Base-by-base conservation (phyloP, 495 filamentous ascomycete genomes). In the Trichoderma erinaceum region DNA sequence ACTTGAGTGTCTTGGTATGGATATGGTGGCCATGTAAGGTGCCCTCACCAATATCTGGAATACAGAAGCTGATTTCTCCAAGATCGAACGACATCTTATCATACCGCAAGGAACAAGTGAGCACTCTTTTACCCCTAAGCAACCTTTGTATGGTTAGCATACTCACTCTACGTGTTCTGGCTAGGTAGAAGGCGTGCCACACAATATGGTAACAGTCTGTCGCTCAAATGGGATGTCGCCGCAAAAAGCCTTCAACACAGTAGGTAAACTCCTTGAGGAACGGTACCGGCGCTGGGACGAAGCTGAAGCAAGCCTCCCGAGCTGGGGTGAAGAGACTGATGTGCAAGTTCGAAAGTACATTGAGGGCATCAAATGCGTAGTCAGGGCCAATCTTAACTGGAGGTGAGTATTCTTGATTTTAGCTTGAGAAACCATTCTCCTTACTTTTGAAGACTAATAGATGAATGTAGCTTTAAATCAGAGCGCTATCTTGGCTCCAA, bases 401-500 rank as follows among this genome's bases (percentile, higher is more conserved):
- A 79, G 77, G 77, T 76, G 64, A 29, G 73, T 43, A 38, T 43
- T 4, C 13, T 35, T 16, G 12, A 0, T 46, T 1, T 15, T 4
- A 15, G 43, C 43, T 18, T 46, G 6, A 16, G 43, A 46, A 16
- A 2, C 63, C 0, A 21, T 56, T 29, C 29, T 29, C 29, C 29
- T 25, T 32, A n/a, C n/a, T 35, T 35, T 18, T 64, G 3, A 12
- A 35, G 23, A 44, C 63, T 41, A 21, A 65, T 27, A 16, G 6
- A 35, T 2, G 21, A 4, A 52, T 5, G 6, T 15, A 64, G 63
- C 41, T 65, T 65, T 11, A 65, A 44, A 15, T 41, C 63, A 6
- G 41, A 65, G 73, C 78, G 68, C 72, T 82, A 70, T 73, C 78
- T 69, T 80, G 80, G 32, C 80, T 74, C 29, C 71, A 73, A 6